Evolutionary conservation across 495 filamentous ascomycete genomes (phyloP).

Genomic region (Aspergillus kassunensis): DNA sequence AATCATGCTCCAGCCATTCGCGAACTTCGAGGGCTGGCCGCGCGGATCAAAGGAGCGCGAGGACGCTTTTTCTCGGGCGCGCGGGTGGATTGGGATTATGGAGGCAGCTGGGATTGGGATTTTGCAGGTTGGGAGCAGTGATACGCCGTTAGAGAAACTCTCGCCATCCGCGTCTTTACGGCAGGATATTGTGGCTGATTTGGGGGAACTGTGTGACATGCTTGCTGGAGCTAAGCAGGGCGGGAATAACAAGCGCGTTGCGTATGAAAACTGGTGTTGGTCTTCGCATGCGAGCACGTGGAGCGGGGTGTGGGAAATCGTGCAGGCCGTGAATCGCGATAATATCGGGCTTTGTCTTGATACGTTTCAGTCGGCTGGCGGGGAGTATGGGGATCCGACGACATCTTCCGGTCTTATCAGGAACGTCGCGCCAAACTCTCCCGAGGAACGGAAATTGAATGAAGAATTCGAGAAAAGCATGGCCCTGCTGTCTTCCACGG

Average conservation of each 20-base stretch:
- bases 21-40: constrained; percentile 77
- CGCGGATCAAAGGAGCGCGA: constrained; percentile 52
- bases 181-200: constrained; percentile 53
- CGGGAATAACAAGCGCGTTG: constrained; percentile 53
- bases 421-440: constrained; percentile 14
- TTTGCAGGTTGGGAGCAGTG: constrained; percentile 50
- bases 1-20: constrained; percentile 74
- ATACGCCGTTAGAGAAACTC: constrained; percentile 25
- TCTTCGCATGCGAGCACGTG: constrained; percentile 65
- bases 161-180: constrained; percentile 29
- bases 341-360: constrained; percentile 79
- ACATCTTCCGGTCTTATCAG: constrained; percentile 59
- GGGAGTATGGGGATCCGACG: constrained; percentile 74
- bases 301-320: constrained; percentile 65
- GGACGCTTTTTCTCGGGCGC: constrained; percentile 62
- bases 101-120: constrained; percentile 63
- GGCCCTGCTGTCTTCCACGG: constrained; percentile 45
- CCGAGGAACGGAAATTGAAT: constrained; percentile 36
- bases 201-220: constrained; percentile 60
- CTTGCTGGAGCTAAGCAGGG: no score
- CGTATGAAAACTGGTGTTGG: constrained; percentile 89
- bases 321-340: constrained; percentile 51
- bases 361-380: constrained; percentile 74
- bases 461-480: constrained; percentile 50
- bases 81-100: constrained; percentile 73